Percentiles rank a stretch among this genome's conserved stretches.
phyloP scores from a whole-genome alignment of 179 eudicot genomes.

The Amaranthus tricolor region DNA sequence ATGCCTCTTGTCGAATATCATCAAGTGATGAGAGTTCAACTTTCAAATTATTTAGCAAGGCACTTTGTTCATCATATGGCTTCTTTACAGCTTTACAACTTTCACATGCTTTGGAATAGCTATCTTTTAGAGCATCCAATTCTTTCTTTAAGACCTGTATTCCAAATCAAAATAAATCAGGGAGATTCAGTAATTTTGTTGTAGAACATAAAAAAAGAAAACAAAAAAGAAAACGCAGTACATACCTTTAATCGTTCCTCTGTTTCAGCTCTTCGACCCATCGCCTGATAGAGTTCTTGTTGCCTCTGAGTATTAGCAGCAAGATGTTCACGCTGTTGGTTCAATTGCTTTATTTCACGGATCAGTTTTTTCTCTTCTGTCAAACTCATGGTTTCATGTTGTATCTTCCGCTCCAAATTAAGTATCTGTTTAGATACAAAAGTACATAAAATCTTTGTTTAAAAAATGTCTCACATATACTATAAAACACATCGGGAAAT shows the following conservation, averaged over 20 bases:
- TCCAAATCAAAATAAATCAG: background rate
- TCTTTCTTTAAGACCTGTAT: constrained; percentile 73
- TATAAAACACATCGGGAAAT: constrained; percentile 3
- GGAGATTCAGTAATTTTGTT: background rate
- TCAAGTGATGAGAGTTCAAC: constrained; percentile 48
- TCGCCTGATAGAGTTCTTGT: constrained; percentile 71
- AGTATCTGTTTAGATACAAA: constrained; percentile 48
- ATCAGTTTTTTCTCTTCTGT: constrained; percentile 78
- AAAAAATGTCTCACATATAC: background rate
- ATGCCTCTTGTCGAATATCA: constrained; percentile 65
- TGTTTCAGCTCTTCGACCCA: constrained; percentile 50
- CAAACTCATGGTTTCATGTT: constrained; percentile 72
- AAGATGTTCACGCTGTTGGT: constrained; percentile 57
- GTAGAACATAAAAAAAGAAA: background rate
- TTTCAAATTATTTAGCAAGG: constrained; percentile 40
- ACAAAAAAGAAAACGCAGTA: constrained; percentile 1
- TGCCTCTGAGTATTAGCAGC: constrained; percentile 51
- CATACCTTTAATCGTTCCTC: constrained; percentile 76
- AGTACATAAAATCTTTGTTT: background rate
- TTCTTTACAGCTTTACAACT: constrained; percentile 37
- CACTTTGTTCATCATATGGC: constrained; percentile 49
- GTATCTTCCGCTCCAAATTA: constrained; percentile 61
- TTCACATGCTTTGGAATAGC: constrained; percentile 50
- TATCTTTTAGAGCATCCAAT: constrained; percentile 53
- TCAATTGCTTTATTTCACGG: constrained; percentile 85